Evolutionary conservation across 2,329 filamentous ascomycete species (phyloP).

Genomic region (Pleomassaria siparia): DNA sequence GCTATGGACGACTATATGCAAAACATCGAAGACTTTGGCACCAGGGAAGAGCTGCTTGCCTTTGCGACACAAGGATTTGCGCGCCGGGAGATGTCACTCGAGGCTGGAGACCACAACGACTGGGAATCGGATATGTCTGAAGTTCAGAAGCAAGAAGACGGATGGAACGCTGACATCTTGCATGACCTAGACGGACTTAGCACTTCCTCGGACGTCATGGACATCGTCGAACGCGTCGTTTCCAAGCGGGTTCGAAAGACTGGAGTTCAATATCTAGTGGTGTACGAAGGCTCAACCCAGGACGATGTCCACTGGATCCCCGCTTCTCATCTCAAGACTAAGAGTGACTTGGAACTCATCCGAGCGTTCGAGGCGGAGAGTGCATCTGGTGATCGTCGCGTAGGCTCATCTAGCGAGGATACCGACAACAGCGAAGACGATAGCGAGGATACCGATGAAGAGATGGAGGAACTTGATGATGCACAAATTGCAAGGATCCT

Average conservation of each 20-base stretch:
- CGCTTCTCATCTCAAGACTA: slow-evolving; percentile 22
- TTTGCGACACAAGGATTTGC: slow-evolving; percentile 21
- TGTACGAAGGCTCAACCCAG: slow-evolving; percentile 46
- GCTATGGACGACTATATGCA: slow-evolving; percentile 70
- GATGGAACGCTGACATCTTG: slow-evolving; percentile 50
- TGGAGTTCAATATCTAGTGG: slow-evolving; percentile 56
- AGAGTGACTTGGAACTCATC: slow-evolving; percentile 29
- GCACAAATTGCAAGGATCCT: slow-evolving; percentile 64
- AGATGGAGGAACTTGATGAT: slow-evolving; percentile 54
- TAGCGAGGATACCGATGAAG: slow-evolving; percentile 43
- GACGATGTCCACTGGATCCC: slow-evolving; percentile 56
- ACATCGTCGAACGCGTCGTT: slow-evolving; percentile 47
- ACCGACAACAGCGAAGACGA: slow-evolving; percentile 38
- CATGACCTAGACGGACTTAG: slow-evolving; percentile 53
- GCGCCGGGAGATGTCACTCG: slow-evolving; percentile 38
- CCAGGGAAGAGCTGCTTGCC: slow-evolving; percentile 29
- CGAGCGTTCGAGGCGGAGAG: slow-evolving; percentile 22
- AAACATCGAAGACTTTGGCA: slow-evolving; percentile 59
- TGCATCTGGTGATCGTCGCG: slow-evolving; percentile 9
- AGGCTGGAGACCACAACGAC: slow-evolving; percentile 34
- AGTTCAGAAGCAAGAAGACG: slow-evolving; percentile 12
- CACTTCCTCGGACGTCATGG: slow-evolving; percentile 52
- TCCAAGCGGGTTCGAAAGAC: slow-evolving; percentile 48
- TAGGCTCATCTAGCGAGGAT: slow-evolving; percentile 20
- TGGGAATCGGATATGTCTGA: slow-evolving; percentile 23